Evolutionary conservation across 257 asterid species (phyloP), one percentile per base, ranked within the genome.

Genomic region (Thymus quinquecostatus): DNA sequence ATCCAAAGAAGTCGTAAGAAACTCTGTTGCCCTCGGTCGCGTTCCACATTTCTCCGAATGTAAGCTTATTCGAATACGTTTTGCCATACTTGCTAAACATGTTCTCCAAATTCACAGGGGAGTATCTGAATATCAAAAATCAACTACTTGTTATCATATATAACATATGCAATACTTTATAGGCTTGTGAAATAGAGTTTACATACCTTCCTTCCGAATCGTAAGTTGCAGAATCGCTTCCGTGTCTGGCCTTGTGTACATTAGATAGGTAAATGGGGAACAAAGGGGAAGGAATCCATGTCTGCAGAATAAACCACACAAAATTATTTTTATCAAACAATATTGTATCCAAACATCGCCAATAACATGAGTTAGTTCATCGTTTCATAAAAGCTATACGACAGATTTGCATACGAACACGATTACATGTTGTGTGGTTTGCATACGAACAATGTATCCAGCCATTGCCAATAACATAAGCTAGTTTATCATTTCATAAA

Each of bases 131-230:
- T 21, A 21, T 21, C 21, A 21, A 55, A 51, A 3, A 29, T 0
- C 5, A 38, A 38, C 43, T 53, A 32, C 59, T 8, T n/a, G n/a
- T 72, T 30, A 62, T 10, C 4, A 2, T 44, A 32, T 12, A 21
- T 21, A 21, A 21, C 21, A 10, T 21, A 21, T 14, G 11, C 10
- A 49, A 21, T 50, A 7, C 8, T 27, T 2, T 1, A 1, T 11
- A 29, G 34, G 60, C 60, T 36, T 1, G n/a, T 51, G 36, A 2
- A 21, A 44, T 14, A 8, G 7, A n/a, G 4, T 30, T 32, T 44
- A 28, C 64, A 10, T 79, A 82, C 96, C 98, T 86, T 74, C 96
- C 98, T 83, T 92, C 98, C 0, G 78, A 78, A 64, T 92, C 96
- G 21, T 81, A 92, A 21, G 92, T 83, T 51, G 82, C 89, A 0